Base-by-base conservation (phyloP, 2,329 filamentous ascomycete species). In the Mariannaea sp. region DNA sequence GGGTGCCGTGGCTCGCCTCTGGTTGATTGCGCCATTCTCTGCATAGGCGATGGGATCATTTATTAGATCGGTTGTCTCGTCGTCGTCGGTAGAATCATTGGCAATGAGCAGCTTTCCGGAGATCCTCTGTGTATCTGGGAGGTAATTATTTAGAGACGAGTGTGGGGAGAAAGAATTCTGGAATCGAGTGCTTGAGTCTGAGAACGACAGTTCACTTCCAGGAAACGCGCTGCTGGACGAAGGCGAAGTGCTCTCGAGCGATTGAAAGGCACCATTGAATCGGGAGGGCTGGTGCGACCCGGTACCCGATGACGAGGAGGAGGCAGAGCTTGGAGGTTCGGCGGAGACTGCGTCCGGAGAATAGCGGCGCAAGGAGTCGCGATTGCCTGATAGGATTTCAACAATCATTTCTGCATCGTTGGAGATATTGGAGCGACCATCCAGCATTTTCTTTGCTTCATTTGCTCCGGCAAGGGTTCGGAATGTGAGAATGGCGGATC, bases 51-150 rank as follows among this genome's bases (percentile, higher is more conserved):
- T 79, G 0, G 88, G 84, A 49, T 91, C 85, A 53, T 87, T 87
- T 39, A 91, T 77, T n/a, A 92, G 76, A 61, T 86, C 81, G 27
- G 80, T 83, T 2, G 88, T 89, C 67, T 90, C 88, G 43, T 91
- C 88, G 43, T 85, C 82, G 22, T 82, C 84, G 13, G 80, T 80
- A 17, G 68, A 69, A 65, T 89, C 84, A 62, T 88, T 83, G 59
- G 83, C 87, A 70, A 92, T 92, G 44, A 91, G 75, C 3, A 84
- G 82, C 71, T 90, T 91, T 61, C 88, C 86, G 3, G 83, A 82
- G 30, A 83, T 77, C 51, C 83, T 79, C 13, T 77, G 73, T 43
- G 80, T 77, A 55, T 86, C 85, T n/a, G 77, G 76, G n/a, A 88
- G 77, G 47, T 87, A 83, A 65, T 86, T 88, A 35, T 84, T 85